These are phyloP conservation scores for Wickerhamomyces silvicola DNA, from an alignment of 805 yeast genomes.

Conservation along the genomic window DNA sequence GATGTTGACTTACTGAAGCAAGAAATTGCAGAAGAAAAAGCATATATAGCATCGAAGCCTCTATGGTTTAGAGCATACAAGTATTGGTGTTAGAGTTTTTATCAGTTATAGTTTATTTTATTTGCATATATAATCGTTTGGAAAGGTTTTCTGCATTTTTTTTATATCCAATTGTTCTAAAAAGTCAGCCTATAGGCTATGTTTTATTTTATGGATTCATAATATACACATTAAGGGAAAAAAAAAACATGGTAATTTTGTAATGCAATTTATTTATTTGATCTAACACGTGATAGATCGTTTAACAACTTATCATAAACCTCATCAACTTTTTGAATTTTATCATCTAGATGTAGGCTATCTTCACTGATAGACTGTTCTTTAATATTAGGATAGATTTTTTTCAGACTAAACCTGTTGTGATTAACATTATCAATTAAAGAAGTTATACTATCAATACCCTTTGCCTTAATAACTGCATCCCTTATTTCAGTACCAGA, in stretches of 20 bases:
- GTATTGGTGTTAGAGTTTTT: conserved; percentile 49
- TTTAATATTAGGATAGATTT: conserved; percentile 32
- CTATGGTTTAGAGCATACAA: conserved; percentile 43
- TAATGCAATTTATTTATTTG: conserved; percentile 35
- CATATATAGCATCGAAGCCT: conserved; percentile 38
- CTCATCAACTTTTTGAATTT: conserved; percentile 48
- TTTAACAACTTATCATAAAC: conserved; percentile 67
- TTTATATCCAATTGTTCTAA: neutral
- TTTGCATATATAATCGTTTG: conserved; percentile 1
- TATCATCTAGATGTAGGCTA: conserved; percentile 2
- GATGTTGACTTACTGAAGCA: conserved; percentile 51
- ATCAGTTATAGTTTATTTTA: neutral
- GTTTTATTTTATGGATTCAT: neutral
- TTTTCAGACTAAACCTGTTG: conserved; percentile 44
- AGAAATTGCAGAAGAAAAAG: conserved; percentile 54
- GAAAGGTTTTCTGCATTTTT: conserved; percentile 1
- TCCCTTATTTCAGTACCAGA: conserved; percentile 42
- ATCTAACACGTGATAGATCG: conserved; percentile 59
- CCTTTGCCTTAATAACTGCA: conserved; percentile 66
- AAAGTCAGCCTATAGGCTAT: neutral
- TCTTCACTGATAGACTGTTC: conserved; percentile 4
- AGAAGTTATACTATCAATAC: conserved; percentile 62
- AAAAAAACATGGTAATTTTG: too few species aligned
- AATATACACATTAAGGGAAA: neutral
- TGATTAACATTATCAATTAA: conserved; percentile 59